Percentiles rank a stretch among this genome's conserved stretches.
Conservation (phyloP, 805 yeast species). For the Pichia deserticola region DNA sequence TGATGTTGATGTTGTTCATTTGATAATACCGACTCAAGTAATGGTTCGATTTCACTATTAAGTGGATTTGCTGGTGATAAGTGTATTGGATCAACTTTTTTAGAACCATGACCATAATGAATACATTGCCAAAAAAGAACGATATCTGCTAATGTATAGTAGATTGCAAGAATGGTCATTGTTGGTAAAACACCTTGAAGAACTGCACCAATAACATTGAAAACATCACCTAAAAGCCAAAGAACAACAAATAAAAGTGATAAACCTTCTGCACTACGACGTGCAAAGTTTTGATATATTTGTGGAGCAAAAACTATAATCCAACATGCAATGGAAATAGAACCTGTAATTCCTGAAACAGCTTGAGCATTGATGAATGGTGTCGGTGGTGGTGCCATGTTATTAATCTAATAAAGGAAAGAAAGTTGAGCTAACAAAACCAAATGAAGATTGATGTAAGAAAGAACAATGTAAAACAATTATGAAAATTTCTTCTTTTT, state of each 20-base stretch:
- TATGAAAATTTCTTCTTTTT: no score
- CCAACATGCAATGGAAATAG: slow-evolving; percentile 96
- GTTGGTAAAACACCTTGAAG: slow-evolving; percentile 90
- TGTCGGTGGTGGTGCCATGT: slow-evolving; percentile 58
- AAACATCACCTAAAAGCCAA: slow-evolving; percentile 92
- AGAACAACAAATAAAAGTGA: slow-evolving; percentile 78
- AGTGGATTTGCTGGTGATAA: slow-evolving; percentile 86
- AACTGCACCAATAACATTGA: slow-evolving; percentile 86
- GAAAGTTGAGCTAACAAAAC: background rate
- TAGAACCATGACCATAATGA: slow-evolving; percentile 58
- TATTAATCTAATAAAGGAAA: background rate
- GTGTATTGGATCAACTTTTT: slow-evolving; percentile 62
- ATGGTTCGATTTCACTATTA: slow-evolving; percentile 47
- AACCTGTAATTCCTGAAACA: slow-evolving; percentile 71
- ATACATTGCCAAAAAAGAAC: slow-evolving; percentile 79
- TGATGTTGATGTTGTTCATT: slow-evolving; percentile 25
- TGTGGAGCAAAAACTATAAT: slow-evolving; percentile 96
- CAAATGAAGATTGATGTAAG: no score
- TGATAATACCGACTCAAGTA: slow-evolving; percentile 54
- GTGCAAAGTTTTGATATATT: slow-evolving; percentile 79
- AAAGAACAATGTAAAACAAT: no score
- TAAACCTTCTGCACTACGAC: slow-evolving; percentile 86
- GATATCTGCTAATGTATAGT: slow-evolving; percentile 87
- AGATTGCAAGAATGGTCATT: slow-evolving; percentile 86
- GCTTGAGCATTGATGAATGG: slow-evolving; percentile 60